Base-by-base conservation (phyloP, 768 basidiomycete genomes). In the Galerina marginata region DNA sequence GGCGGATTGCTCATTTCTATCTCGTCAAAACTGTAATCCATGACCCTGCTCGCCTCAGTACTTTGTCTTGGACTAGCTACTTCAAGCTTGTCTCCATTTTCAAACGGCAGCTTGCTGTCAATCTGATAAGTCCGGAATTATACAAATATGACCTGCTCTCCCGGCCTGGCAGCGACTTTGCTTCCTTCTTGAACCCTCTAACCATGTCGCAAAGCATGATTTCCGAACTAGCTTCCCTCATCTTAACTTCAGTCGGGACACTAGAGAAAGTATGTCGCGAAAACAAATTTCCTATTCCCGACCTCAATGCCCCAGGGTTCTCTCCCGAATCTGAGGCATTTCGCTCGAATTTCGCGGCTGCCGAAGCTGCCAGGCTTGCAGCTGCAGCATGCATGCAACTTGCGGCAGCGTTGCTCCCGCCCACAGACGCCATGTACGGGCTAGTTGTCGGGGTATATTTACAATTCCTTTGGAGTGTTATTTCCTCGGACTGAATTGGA, bases 321-420 rank as follows among this genome's bases (percentile, higher is more conserved):
- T 46, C 64, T 10, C 69, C 68, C 1, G 37, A 57, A 2, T 71
- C 71, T 6, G 72, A 73, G 48, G 69, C 65, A 2, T 75, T 74
- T 50, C 69, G 71, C 33, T 39, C 60, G 9, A 59, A 65, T 42
- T 61, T 67, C 2, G 63, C 29, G 1, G 73, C 69, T 1, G 67
- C 68, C 2, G 72, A 75, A 45, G 72, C 73, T 9, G 69, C 73
- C 9, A 68, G 60, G 38, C 58, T 70, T n/a, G 73, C 72, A 38
- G 66, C 65, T 26, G 73, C 75, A 1, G 75, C 75, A 6, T 73
- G 71, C 1, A 49, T 72, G 3, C 75, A 77, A 50, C 62, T 77
- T 1, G 69, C 66, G 9, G 71, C 72, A 4, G 65, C 71, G 10
- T 46, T 74, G 2, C 57, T 68, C 2, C 71, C 71, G 6, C 74